Evolutionary conservation across 1,284 basidiomycete genomes (phyloP), one percentile per base, ranked within the genome.

Genomic region (Tilletia setariae): DNA sequence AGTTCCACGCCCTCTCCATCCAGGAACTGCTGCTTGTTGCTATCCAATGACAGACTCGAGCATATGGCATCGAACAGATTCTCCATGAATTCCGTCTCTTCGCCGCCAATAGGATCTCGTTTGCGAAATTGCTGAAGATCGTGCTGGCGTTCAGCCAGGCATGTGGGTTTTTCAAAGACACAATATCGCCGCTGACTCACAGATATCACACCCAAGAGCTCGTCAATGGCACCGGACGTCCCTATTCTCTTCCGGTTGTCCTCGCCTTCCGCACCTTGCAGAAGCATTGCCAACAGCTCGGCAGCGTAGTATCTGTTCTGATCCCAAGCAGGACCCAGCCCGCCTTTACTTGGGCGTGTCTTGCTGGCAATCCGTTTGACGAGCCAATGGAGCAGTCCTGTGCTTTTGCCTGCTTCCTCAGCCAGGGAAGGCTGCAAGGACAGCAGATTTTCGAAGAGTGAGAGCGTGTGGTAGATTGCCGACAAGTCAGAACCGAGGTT

Each of bases 31-130:
- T 86, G 81, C 83, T 96, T 96, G 82, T 90, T 88, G 79, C 92
- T 91, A 8, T 86, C 87, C 30, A 94, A 85, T 0, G 90, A 87
- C 9, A 80, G 73, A 21, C 67, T 51, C 0, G 93, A 92, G 81
- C 94, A 98, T 25, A 98, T 83, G 0, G 89, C 84, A 82, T 97
- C 92, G 77, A 98, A 97, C 1, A 92, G 74, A 82, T 99, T 98
- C 81, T 98, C 95, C 91, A 98, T 93, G 83, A 93, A 98, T 82
- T 98, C 96, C 11, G 89, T 86, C 84, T 98, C 95, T 71, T 98
- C 96, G 4, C 89, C 87, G 74, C 93, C 90, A 0, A 84, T 84
- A 0, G 94, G 94, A 78, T 96, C 91, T 61, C 88, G 86, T 76
- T 89, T 88, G 63, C 94, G 89, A 80, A 90, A 98, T 7, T 70